Base-by-base conservation (phyloP, 1,284 basidiomycete species). In the Inonotus hispidus region DNA sequence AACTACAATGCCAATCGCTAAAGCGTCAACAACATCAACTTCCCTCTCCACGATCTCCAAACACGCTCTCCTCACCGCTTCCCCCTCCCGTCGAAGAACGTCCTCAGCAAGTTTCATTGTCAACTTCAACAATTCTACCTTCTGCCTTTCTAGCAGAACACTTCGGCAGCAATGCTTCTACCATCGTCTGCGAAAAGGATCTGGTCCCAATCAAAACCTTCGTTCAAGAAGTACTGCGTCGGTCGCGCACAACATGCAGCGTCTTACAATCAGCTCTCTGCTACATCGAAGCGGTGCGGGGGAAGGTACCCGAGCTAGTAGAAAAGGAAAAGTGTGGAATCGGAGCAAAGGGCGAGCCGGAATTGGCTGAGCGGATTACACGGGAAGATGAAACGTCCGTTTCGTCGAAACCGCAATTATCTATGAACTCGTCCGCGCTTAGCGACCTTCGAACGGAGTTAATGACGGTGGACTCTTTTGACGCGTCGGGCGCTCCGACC, bases 231-330 rank as follows among this genome's bases (percentile, higher is more conserved):
- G 87, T 91, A 7, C 78, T 91, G 27, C 79, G 85, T 56, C 84
- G 88, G 27, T 91, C 88, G 16, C 80, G 85, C 56, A 91, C 88
- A 0, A 89, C 89, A 10, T 86, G 84, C 21, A 82, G 78, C 50
- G 86, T 90, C 14, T 77, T 92, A 5, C 88, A 92, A 70, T 88
- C 88, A 0, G 90, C 88, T 0, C 73, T 92, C 0, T 92, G 89
- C 70, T 92, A 91, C 67, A 74, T 92, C 27, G 87, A 90, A 70
- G 89, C 87, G 2, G 79, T 91, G 21, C 83, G 87, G 8, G 67
- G 74, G 25, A 88, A 84, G 72, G 72, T 91, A 3, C 83, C 86
- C 1, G 81, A 84, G 46, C 74, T 90, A 13, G 73, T 82, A 62
- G 74, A 70, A 2, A 75, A 78, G 67, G 85, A 88, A 65, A 75